phyloP scores from a whole-genome alignment of 306 rosid genomes.

The Carpinus fangiana region DNA sequence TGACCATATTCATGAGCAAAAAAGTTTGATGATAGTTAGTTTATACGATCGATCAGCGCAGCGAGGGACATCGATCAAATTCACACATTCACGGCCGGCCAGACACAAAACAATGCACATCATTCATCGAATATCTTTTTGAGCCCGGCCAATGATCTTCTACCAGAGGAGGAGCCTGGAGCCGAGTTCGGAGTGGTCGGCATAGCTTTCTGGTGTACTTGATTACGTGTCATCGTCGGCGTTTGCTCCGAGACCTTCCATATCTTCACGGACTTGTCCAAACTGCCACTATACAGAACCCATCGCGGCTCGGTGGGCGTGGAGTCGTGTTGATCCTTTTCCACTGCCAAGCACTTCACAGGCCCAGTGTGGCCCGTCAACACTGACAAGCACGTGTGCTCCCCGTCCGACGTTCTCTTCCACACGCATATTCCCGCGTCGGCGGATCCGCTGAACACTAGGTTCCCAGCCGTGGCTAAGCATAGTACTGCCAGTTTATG shows the following conservation, averaged over 20 bases:
- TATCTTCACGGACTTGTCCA: constrained; percentile 90
- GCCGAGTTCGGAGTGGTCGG: constrained; percentile 20
- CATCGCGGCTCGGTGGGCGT: constrained; percentile 38
- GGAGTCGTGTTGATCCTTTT: constrained; percentile 41
- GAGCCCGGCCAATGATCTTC: constrained; percentile 36
- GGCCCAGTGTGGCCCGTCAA: constrained; percentile 81
- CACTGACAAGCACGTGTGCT: constrained; percentile 47
- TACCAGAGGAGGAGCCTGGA: constrained; percentile 35
- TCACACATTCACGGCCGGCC: not conserved
- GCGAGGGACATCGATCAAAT: not conserved
- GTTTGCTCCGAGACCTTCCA: constrained; percentile 69
- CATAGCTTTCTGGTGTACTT: constrained; percentile 4
- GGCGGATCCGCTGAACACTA: constrained; percentile 81
- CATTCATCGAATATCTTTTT: constrained; percentile 22
- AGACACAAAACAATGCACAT: not conserved
- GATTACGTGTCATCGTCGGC: not conserved
- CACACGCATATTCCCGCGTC: constrained; percentile 87
- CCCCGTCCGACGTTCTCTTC: constrained; percentile 41
- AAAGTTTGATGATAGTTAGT: not conserved
- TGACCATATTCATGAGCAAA: not conserved
- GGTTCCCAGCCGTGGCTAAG: constrained; percentile 53
- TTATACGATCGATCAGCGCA: no score
- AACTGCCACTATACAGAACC: constrained; percentile 86
- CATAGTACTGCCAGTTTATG: constrained; percentile 82
- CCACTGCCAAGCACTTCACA: constrained; percentile 80